Conservation (phyloP, 2,329 filamentous ascomycete genomes). For the Aspergillus clavatus region DNA sequence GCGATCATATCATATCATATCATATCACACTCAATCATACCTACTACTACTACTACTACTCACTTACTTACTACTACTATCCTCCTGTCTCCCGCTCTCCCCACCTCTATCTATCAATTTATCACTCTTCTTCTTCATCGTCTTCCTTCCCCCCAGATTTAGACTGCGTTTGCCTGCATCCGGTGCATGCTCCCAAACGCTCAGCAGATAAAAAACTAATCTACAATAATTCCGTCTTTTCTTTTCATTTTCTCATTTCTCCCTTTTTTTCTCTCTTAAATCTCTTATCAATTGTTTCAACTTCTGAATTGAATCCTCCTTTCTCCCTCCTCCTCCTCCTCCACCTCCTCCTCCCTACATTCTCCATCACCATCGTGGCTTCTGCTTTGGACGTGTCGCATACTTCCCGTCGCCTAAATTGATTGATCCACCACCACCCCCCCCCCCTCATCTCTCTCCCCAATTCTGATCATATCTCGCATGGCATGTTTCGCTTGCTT, state of each 20-base stretch:
- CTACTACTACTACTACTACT: too few relatives aligned
- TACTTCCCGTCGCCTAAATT: conserved; percentile 10
- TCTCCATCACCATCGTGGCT: neutral
- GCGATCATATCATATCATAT: too few relatives aligned
- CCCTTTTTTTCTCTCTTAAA: conserved; percentile 2
- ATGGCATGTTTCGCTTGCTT: conserved; percentile 48
- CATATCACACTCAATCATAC: too few relatives aligned
- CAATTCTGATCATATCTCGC: conserved; percentile 29
- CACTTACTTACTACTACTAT: too few relatives aligned
- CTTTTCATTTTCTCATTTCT: neutral
- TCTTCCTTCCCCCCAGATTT: conserved; percentile 12
- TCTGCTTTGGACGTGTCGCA: conserved; percentile 8
- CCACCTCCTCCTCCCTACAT: too few relatives aligned
- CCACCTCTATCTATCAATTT: conserved; percentile 1
- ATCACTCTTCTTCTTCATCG: too few relatives aligned
- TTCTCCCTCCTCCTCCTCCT: neutral
- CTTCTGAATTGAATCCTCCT: conserved; percentile 1
- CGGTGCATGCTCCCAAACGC: conserved; percentile 13
- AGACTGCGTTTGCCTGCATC: conserved; percentile 23
- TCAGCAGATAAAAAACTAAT: conserved; percentile 3
- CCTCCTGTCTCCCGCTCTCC: too few relatives aligned
- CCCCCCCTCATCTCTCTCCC: too few relatives aligned
- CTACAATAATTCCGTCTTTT: neutral
- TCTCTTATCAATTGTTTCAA: conserved; percentile 1
- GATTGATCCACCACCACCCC: conserved; percentile 9